Base-by-base conservation (phyloP, 169 alveolate genomes). In the Neospora caninum region DNA sequence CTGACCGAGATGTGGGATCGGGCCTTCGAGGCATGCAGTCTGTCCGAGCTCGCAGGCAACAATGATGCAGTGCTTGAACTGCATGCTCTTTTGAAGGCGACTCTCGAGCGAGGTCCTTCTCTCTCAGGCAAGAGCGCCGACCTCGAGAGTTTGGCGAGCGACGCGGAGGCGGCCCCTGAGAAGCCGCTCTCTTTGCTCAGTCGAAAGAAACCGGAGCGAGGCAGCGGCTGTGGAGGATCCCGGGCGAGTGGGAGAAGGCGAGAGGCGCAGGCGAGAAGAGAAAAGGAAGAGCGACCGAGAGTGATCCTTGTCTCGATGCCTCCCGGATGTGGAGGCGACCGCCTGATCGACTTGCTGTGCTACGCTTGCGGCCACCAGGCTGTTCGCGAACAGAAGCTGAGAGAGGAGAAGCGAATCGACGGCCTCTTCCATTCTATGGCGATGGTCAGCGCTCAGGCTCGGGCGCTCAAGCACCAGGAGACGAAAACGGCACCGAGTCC, bases 391-490 rank as follows among this genome's bases (percentile, higher is more conserved):
- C 82, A 80, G 49, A 82, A 73, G 43, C 27, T 91, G 45, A 7
- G 94, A 31, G 94, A 91, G 43, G 94, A 87, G 39, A 80, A 53
- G 20, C 94, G 87, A 54, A 91, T 91, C 31, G 94, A 91, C 43
- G 94, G 91, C 9, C 91, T 91, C 45, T 78, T 91, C 67, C 70
- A 42, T 82, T 43, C 91, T 41, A 82, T 82, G 89, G 89, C 69
- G 34, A 73, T 36, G 39, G 89, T 36, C 31, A 82, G 67, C 25
- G 89, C 89, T 25, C 69, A 38, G 41, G 89, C 89, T 1, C 89
- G 67, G 0, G 89, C 89, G 67, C 10, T 18, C 89, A 41, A 82
- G 54, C 64, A 31, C 88, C 64, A 36, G 89, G 41, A 9, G 67
- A 18, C 20, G 31, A 38, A 82, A 29, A 9, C 31, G 34, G 22